These are phyloP conservation scores for Serpula lacrymans DNA, from an alignment of 768 basidiomycete species.

Conservation along the genomic window DNA sequence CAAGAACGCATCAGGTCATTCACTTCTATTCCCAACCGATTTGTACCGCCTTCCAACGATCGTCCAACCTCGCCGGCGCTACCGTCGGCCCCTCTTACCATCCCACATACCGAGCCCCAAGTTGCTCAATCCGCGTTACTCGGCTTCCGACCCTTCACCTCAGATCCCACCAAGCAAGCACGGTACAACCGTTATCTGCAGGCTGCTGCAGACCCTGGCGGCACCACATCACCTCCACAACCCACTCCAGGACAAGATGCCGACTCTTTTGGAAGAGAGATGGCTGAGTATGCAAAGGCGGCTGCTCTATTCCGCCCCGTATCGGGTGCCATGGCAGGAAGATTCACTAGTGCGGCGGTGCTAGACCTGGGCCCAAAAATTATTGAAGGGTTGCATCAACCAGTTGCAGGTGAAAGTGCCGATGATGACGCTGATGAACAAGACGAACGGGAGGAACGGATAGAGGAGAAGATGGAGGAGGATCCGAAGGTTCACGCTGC, in stretches of 20 bases:
- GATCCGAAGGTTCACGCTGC: conserved; percentile 83
- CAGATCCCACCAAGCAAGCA: conserved; percentile 73
- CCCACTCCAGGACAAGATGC: conserved; percentile 54
- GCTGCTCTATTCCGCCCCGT: conserved; percentile 91
- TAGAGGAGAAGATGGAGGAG: conserved; percentile 48
- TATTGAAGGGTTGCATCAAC: conserved; percentile 67
- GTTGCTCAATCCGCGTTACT: conserved; percentile 82
- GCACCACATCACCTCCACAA: conserved; percentile 43
- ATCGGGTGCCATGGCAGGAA: conserved; percentile 86
- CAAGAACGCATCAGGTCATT: conserved; percentile 77
- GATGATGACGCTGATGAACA: conserved; percentile 43
- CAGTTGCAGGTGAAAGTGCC: conserved; percentile 32
- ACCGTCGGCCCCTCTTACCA: conserved; percentile 36
- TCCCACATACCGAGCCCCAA: conserved; percentile 68
- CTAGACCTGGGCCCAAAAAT: conserved; percentile 63
- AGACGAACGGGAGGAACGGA: conserved; percentile 36
- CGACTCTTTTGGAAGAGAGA: conserved; percentile 77
- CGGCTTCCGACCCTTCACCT: conserved; percentile 87
- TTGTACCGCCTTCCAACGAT: conserved; percentile 19
- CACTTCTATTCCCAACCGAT: conserved; percentile 27
- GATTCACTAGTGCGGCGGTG: conserved; percentile 83
- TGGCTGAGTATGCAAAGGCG: conserved; percentile 82
- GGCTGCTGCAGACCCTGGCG: conserved; percentile 56
- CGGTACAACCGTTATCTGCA: conserved; percentile 83
- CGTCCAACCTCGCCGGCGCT: conserved; percentile 26